These are phyloP conservation scores for Talaromyces marneffei DNA, from an alignment of 2,329 filamentous ascomycete species.

Conservation along the genomic window DNA sequence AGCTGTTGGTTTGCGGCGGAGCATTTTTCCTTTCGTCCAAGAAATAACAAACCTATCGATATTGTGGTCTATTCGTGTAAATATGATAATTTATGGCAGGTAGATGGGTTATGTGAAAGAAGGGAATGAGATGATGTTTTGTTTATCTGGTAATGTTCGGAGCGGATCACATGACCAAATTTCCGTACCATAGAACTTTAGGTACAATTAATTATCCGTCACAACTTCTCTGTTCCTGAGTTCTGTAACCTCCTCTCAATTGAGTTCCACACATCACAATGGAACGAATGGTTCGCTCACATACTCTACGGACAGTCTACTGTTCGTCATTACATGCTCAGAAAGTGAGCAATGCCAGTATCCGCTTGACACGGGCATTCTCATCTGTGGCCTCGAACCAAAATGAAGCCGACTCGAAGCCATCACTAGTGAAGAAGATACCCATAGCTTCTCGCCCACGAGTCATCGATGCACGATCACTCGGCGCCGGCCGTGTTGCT, in stretches of 20 bases:
- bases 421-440: not conserved
- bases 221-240: not conserved
- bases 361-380: conserved; percentile 7
- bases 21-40: conserved; percentile 29
- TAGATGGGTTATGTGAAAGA: not conserved
- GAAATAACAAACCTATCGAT: not conserved
- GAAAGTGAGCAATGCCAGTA: conserved; percentile 2
- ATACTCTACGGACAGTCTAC: not conserved
- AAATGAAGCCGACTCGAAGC: not conserved
- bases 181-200: not conserved
- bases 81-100: not conserved
- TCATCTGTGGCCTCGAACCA: not conserved
- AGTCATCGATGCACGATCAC: conserved; percentile 33
- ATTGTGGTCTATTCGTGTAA: not conserved
- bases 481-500: conserved; percentile 27
- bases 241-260: no score
- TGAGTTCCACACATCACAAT: not conserved
- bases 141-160: not conserved
- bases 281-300: conserved; percentile 4
- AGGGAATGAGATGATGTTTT: not conserved
- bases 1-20: conserved; percentile 48
- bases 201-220: not conserved
- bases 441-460: conserved; percentile 20
- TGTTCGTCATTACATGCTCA: not conserved
- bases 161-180: conserved; percentile 5